Percentiles rank a stretch among this genome's conserved stretches.
These are phyloP conservation scores for Yarrowia alimentaria DNA, from an alignment of 805 yeast species.

Conservation along the genomic window DNA sequence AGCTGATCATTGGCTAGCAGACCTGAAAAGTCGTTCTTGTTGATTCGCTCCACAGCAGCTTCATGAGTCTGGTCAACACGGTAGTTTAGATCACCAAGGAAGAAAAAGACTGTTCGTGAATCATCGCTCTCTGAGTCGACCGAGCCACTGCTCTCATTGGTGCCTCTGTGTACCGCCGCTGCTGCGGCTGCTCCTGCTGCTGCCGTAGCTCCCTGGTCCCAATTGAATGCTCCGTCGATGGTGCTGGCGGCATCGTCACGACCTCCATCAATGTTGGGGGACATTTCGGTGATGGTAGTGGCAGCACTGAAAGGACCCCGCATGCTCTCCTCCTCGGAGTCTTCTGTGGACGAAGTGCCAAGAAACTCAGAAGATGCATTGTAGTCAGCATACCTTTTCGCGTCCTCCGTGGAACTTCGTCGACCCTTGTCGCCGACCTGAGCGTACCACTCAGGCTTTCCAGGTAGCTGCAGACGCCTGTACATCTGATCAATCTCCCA, in stretches of 20 bases:
- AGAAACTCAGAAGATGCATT: conserved; percentile 19
- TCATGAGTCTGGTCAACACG: conserved; percentile 42
- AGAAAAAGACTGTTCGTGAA: conserved; percentile 35
- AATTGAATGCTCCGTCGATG: too few relatives aligned
- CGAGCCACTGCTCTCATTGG: too few relatives aligned
- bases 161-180: background rate
- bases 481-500: conserved; percentile 46
- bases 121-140: too few relatives aligned
- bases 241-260: background rate
- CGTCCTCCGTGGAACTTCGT: background rate
- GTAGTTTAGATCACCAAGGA: conserved; percentile 58
- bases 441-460: conserved; percentile 20
- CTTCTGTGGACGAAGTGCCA: conserved; percentile 4
- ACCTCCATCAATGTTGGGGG: conserved; percentile 9
- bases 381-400: conserved; percentile 9
- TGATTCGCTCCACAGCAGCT: conserved; percentile 38
- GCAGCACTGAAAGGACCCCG: conserved; percentile 9
- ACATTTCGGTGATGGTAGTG: conserved; percentile 10
- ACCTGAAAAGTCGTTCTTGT: conserved; percentile 38
- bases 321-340: conserved; percentile 2
- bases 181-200: background rate
- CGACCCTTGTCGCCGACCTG: conserved; percentile 3
- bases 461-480: conserved; percentile 22
- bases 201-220: too few relatives aligned
- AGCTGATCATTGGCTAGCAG: conserved; percentile 50